A percentile compares a stretch with the other conserved stretches of the same genome.
Conservation (phyloP, 768 basidiomycete species). For the Multifurca ochricompacta region DNA sequence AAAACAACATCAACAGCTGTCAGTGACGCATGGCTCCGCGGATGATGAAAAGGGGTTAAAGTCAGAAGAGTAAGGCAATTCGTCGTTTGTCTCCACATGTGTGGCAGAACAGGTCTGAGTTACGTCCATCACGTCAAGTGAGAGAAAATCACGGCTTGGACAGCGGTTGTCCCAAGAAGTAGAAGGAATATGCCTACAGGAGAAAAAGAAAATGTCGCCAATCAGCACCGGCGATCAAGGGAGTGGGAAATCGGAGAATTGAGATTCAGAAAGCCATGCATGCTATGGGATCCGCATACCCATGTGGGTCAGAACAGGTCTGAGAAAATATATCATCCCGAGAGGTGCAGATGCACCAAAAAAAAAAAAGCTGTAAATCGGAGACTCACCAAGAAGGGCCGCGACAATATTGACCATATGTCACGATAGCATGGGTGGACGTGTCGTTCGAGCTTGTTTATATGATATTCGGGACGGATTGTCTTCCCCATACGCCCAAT, state of each 20-base stretch:
- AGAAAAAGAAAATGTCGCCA: constrained; percentile 15
- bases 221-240: constrained; percentile 8
- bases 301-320: constrained; percentile 67
- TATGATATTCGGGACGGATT: constrained; percentile 45
- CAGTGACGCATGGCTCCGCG: neutral
- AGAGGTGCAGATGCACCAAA: constrained; percentile 7
- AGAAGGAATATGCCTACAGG: neutral
- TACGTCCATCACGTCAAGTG: constrained; percentile 37
- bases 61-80: constrained; percentile 42
- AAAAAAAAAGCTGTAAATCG: neutral
- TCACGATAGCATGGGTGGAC: constrained; percentile 42
- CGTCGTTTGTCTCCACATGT: constrained; percentile 43
- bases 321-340: constrained; percentile 59
- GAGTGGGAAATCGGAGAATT: constrained; percentile 21
- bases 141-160: constrained; percentile 14
- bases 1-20: neutral
- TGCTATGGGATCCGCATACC: constrained; percentile 42
- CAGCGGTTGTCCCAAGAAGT: neutral
- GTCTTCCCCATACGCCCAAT: constrained; percentile 54
- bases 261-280: constrained; percentile 58
- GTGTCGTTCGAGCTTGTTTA: constrained; percentile 44
- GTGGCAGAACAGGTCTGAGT: constrained; percentile 65
- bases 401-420: constrained; percentile 11
- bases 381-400: constrained; percentile 20
- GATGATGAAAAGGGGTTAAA: neutral